phyloP scores from a whole-genome alignment of 768 basidiomycete species.

The Cytidiella melzeri region DNA sequence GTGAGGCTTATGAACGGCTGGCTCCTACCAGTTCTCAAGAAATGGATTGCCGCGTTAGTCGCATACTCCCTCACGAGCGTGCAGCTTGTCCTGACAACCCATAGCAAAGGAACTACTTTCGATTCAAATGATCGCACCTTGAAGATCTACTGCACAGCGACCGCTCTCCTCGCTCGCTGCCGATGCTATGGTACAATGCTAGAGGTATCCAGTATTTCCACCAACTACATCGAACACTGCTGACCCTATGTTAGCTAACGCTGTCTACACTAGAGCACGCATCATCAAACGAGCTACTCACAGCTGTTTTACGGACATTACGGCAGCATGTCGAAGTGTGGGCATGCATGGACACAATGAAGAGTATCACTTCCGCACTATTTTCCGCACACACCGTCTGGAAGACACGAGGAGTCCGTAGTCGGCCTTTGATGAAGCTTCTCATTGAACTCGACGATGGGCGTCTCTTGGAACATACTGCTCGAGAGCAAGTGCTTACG shows the following conservation, averaged over 20 bases:
- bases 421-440: slow-evolving; percentile 55
- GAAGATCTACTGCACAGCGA: slow-evolving; percentile 46
- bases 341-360: slow-evolving; percentile 67
- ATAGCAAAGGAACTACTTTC: background rate
- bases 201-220: slow-evolving; percentile 41
- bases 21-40: slow-evolving; percentile 66
- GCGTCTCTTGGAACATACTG: slow-evolving; percentile 44
- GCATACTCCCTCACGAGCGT: background rate
- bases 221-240: background rate
- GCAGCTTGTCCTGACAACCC: background rate
- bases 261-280: slow-evolving; percentile 45
- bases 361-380: slow-evolving; percentile 50
- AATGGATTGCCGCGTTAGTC: slow-evolving; percentile 43
- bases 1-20: slow-evolving; percentile 64
- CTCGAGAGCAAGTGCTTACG: slow-evolving; percentile 52
- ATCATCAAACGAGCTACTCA: slow-evolving; percentile 45
- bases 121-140: background rate
- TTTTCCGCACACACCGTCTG: slow-evolving; percentile 56
- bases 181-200: slow-evolving; percentile 65
- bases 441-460: slow-evolving; percentile 62
- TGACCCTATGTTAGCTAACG: slow-evolving; percentile 22
- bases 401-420: slow-evolving; percentile 61
- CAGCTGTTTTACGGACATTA: slow-evolving; percentile 64
- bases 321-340: slow-evolving; percentile 67
- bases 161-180: slow-evolving; percentile 54